Conservation (phyloP, 129 eudicot species). For the carrot (Daucus carota) region DNA sequence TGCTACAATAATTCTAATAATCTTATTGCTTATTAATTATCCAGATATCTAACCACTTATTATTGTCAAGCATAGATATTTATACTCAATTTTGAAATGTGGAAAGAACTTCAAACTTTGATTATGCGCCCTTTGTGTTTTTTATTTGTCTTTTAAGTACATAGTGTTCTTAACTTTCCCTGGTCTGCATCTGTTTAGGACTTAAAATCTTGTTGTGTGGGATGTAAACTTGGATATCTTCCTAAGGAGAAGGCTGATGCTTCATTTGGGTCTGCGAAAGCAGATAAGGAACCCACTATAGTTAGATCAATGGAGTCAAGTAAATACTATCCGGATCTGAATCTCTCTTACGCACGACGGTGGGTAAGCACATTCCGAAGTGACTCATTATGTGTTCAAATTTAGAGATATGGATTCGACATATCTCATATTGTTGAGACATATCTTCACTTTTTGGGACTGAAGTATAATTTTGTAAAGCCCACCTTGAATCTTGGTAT, state of each 20-base stretch:
- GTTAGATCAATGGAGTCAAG: conserved; percentile 68
- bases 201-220: conserved; percentile 64
- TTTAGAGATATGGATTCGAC: neutral
- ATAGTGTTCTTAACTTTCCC: neutral
- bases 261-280: conserved; percentile 46
- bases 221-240: conserved; percentile 50
- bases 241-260: conserved; percentile 56
- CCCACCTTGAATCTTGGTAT: neutral
- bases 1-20: neutral
- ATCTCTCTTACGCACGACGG: conserved; percentile 57
- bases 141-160: neutral
- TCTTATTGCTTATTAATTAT: neutral
- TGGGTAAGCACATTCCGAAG: conserved; percentile 58
- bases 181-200: conserved; percentile 30
- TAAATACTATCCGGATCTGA: conserved; percentile 50
- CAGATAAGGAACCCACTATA: conserved; percentile 27
- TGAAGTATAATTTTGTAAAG: neutral
- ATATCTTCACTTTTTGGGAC: neutral
- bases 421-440: neutral
- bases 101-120: neutral
- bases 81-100: neutral
- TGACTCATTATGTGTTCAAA: conserved; percentile 5
- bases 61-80: neutral
- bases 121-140: neutral
- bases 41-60: neutral